Evolutionary conservation across 1,284 basidiomycete genomes (phyloP), one percentile per base, ranked within the genome.

Genomic region (Athelia sp.): DNA sequence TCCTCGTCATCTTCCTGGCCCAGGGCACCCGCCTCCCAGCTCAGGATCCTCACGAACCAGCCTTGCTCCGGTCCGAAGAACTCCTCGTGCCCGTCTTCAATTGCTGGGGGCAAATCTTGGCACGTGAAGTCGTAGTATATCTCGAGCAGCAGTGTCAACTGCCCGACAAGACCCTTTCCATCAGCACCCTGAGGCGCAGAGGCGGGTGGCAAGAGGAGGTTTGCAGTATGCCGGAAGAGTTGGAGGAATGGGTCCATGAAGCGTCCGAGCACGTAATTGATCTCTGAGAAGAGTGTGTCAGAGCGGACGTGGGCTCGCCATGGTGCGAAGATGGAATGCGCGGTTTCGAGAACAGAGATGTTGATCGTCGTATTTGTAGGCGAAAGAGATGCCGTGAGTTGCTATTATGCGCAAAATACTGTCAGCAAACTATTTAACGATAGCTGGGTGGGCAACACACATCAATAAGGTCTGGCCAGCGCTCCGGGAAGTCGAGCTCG

Each of bases 101-200:
- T 87, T 55, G 86, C 87, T 9, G 94, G 94, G 4, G 96, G 95
- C 19, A 99, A 73, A 67, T 99, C 96, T 58, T 99, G 97, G 56
- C 90, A 92, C 1, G 90, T 93, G 51, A 99, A 82, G 66, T 99
- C 97, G 61, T 96, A 88, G 71, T 89, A 99, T 26, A 98, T 81
- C 47, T 96, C 91, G 15, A 92, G 75, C 3, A 97, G 76, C 4
- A 91, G 74, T 13, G 87, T 78, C 73, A 94, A 84, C 58, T 90
- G 87, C 0, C 88, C 84, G 15, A 93, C 69, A 26, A 77, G 59
- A 0, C 68, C 62, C 36, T 6, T 6, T 47, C 78, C 64, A 48
- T 77, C 77, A 3, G 71, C 56, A 0, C 69, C 61, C 1, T 74
- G 62, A 0, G 69, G 62, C 3, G 75, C 64, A 8, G 75, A 61